Evolutionary conservation across 441 rosid species (phyloP), one percentile per base, ranked within the genome.

Genomic region (Francoa sonchifolia): DNA sequence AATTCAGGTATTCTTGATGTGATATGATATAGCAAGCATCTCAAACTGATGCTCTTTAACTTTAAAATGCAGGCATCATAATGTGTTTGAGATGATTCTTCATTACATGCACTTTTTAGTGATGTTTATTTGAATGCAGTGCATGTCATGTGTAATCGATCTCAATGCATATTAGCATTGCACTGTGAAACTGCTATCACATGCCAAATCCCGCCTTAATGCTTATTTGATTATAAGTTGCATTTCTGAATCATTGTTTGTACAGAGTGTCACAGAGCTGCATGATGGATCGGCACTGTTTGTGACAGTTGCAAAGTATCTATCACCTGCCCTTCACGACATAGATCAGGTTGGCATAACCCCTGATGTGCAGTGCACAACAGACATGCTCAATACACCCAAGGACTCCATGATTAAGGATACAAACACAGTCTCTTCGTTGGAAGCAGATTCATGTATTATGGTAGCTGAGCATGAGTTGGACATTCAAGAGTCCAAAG

Each of bases 401-500:
- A 57, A 43, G 54, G 80, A 79, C 26, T 52, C 59, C 4, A 12
- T 65, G 40, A 17, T 54, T 50, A 77, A 64, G 54, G 55, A 48
- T 6, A 65, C 59, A 52, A 73, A 65, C 59, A 65, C 74, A 0
- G 49, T 47, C 41, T 65, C 77, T 1, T 65, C 84, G 9, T 73
- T 87, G 41, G 92, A 87, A 68, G 77, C 86, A 4, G 94, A 87
- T 64, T 73, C 86, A 2, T 87, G 94, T 53, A 69, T 87, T 55
- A 55, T 87, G 94, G 92, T 87, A 4, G 96, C 96, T 0, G 86
- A 87, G 56, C 89, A 79, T 42, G 77, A 79, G 61, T 63, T 87
- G 61, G 89, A 82, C 54, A 34, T 65, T 55, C 83, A 66, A 57
- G 71, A 60, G 17, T 63, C 76, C 14, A 56, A 57, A 48, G 89